These are phyloP conservation scores for Fragilaria crotonensis DNA, from an alignment of 108 stramenopile genomes.

Conservation along the genomic window DNA sequence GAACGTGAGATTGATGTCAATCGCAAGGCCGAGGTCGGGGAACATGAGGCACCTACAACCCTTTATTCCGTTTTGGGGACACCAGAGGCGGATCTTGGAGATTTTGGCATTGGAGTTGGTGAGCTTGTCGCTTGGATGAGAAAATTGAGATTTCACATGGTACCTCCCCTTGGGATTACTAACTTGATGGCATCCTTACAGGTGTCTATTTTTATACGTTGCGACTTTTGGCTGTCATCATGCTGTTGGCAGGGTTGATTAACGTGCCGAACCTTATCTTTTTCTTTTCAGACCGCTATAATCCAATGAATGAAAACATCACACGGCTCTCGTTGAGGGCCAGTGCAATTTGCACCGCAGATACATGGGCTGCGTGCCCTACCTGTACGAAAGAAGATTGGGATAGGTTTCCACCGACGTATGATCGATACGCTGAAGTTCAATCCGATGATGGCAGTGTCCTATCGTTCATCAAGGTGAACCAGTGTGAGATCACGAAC, in stretches of 20 bases:
- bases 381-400: constrained; percentile 6
- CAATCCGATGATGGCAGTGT: background rate
- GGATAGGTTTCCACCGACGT: constrained; percentile 11
- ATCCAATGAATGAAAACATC: background rate
- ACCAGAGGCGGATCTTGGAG: background rate
- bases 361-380: constrained; percentile 12
- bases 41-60: constrained; percentile 10
- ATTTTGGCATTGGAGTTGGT: constrained; percentile 37
- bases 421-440: constrained; percentile 11
- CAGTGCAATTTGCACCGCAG: constrained; percentile 10
- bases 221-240: constrained; percentile 43
- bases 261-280: constrained; percentile 63
- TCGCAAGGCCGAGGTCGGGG: constrained; percentile 9
- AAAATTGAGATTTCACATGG: background rate
- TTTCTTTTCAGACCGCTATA: constrained; percentile 58
- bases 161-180: background rate
- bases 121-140: background rate
- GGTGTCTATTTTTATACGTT: constrained; percentile 80
- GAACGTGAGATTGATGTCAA: background rate
- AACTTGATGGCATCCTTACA: background rate
- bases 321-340: constrained; percentile 7
- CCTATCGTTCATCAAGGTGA: constrained; percentile 8
- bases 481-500: background rate
- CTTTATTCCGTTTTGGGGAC: constrained; percentile 18
- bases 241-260: constrained; percentile 55